phyloP scores from a whole-genome alignment of 345 rosid genomes.

The Arabis alpina region DNA sequence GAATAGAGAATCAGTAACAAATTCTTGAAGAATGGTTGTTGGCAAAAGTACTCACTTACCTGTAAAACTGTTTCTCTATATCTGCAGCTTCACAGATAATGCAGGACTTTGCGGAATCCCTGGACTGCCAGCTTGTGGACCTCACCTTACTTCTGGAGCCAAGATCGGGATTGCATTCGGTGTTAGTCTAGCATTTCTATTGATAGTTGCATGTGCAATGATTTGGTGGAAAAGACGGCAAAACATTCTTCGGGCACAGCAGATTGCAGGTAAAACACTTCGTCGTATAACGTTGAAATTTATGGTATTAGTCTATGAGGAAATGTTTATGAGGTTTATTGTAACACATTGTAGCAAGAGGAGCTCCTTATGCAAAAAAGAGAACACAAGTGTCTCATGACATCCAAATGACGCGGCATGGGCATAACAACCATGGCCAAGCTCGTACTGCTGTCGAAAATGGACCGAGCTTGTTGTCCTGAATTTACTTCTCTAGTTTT shows the following conservation, averaged over 20 bases:
- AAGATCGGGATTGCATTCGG: constrained; percentile 84
- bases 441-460: constrained; percentile 82
- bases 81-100: constrained; percentile 92
- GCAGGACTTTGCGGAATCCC: constrained; percentile 96
- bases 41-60: no score
- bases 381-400: constrained; percentile 80
- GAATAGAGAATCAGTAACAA: constrained; percentile 34
- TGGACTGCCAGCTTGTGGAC: constrained; percentile 82
- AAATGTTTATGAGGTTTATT: constrained; percentile 4
- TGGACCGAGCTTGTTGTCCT: constrained; percentile 73
- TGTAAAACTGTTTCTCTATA: constrained; percentile 4
- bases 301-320: not conserved
- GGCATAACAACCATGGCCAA: constrained; percentile 52
- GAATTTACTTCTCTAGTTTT: not conserved
- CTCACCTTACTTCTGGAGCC: constrained; percentile 75
- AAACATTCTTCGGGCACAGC: constrained; percentile 86
- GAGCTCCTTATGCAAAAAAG: constrained; percentile 97
- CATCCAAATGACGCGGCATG: constrained; percentile 80
- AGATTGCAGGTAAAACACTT: constrained; percentile 65
- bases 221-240: constrained; percentile 92
- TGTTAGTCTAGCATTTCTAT: constrained; percentile 53
- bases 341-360: constrained; percentile 63
- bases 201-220: constrained; percentile 60
- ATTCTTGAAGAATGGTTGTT: not conserved
- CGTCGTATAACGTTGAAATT: not conserved